Evolutionary conservation across 2,329 filamentous ascomycete species (phyloP).

Genomic region (Talaromyces islandicus): DNA sequence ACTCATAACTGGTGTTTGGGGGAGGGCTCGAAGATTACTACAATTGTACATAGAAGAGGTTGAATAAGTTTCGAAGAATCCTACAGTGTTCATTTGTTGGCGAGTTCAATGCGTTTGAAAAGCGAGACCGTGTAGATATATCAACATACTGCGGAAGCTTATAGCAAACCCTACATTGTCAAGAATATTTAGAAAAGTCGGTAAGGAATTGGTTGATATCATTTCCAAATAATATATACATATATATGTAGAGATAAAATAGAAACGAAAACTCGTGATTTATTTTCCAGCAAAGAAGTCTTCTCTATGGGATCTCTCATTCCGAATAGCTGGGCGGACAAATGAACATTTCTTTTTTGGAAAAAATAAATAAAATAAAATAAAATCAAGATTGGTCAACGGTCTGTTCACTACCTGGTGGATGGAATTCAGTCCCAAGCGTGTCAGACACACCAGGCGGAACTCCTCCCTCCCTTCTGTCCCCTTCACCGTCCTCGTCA

Average conservation of each 20-base stretch:
- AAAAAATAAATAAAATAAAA: too few relatives aligned
- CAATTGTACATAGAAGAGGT: constrained; percentile 1
- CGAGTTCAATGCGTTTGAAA: background rate
- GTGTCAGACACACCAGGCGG: background rate
- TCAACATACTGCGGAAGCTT: background rate
- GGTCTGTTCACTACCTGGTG: background rate
- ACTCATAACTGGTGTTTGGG: background rate
- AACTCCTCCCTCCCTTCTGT: background rate
- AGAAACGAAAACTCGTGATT: too few relatives aligned
- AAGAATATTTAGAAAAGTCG: too few relatives aligned
- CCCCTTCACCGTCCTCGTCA: background rate
- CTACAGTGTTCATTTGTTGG: background rate
- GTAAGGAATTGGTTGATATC: too few relatives aligned
- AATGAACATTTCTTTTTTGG: too few relatives aligned
- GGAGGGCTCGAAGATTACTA: background rate
- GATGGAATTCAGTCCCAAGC: background rate
- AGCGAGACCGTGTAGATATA: too few relatives aligned
- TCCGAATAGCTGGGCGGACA: background rate
- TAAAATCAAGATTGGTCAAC: background rate
- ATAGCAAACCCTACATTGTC: background rate
- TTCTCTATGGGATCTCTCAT: too few relatives aligned
- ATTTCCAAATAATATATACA: too few relatives aligned
- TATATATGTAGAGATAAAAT: too few relatives aligned
- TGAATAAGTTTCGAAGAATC: background rate
- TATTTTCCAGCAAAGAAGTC: too few relatives aligned